Percentiles rank a stretch among this genome's conserved stretches.
Evolutionary conservation across 2,329 filamentous ascomycete genomes (phyloP).

Genomic region (Thyridium curvatum): DNA sequence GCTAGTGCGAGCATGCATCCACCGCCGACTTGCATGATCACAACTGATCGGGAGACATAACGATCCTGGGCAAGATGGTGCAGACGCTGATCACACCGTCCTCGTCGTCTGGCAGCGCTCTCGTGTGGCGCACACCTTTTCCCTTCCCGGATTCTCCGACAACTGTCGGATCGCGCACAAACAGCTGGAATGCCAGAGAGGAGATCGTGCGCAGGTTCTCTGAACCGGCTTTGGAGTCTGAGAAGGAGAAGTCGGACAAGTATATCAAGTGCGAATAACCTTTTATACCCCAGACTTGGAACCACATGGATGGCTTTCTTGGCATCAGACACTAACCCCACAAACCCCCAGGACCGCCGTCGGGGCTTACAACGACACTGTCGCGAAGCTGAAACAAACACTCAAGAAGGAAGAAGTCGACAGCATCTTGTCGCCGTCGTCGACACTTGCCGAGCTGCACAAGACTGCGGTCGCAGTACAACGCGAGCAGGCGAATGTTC

Average conservation of each 20-base stretch:
- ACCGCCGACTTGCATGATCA: too few relatives aligned
- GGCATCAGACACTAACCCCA: too few relatives aligned
- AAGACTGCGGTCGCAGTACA: slow-evolving; percentile 4
- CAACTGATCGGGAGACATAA: too few relatives aligned
- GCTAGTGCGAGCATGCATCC: too few relatives aligned
- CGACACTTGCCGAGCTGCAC: not conserved
- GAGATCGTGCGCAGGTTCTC: slow-evolving; percentile 1
- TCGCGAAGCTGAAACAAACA: not conserved
- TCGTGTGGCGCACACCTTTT: not conserved
- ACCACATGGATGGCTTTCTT: not conserved
- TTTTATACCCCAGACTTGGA: not conserved
- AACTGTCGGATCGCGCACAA: not conserved
- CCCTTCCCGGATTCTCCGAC: not conserved
- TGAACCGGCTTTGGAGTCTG: not conserved
- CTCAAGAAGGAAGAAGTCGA: not conserved
- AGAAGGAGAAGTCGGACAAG: not conserved
- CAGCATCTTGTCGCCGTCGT: not conserved
- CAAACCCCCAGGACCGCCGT: not conserved
- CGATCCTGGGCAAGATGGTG: too few relatives aligned
- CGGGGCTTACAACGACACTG: not conserved
- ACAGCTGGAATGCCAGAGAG: not conserved
- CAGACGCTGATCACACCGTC: too few relatives aligned
- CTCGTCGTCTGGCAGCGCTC: not conserved
- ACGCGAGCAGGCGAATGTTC: slow-evolving; percentile 3
- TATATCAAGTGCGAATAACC: not conserved